A percentile compares a stretch with the other conserved stretches of the same genome.
Conservation (phyloP, 192 early-diverging fungal species). For the Dissophora globulifera region DNA sequence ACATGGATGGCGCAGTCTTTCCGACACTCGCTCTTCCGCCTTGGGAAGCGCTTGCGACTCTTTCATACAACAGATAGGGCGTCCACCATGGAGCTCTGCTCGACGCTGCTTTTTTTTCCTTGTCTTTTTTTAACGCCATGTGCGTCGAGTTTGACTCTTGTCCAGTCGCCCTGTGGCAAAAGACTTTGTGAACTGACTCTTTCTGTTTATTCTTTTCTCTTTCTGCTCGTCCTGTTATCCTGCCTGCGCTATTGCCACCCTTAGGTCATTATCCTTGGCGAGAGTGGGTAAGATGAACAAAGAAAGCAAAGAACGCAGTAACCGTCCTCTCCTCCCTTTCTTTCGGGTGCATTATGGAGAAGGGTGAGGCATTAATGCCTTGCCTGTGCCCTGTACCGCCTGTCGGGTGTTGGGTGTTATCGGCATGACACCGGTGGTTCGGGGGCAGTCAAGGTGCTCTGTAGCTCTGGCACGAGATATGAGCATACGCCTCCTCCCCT, state of each 20-base stretch:
- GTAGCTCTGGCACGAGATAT: conserved; percentile 16
- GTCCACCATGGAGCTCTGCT: too few species aligned
- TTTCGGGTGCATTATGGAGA: background rate
- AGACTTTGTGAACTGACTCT: background rate
- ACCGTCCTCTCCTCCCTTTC: background rate
- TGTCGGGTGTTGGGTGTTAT: too few species aligned
- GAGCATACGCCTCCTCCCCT: background rate
- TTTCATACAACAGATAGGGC: too few species aligned
- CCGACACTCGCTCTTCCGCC: too few species aligned
- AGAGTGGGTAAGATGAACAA: conserved; percentile 75
- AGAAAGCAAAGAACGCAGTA: conserved; percentile 14
- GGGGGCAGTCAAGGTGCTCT: too few species aligned
- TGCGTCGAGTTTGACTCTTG: too few species aligned
- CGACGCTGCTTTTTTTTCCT: too few species aligned
- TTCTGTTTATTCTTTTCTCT: background rate
- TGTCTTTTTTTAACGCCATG: too few species aligned
- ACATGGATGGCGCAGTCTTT: too few species aligned
- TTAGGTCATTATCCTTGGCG: conserved; percentile 86
- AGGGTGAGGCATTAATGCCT: conserved; percentile 3
- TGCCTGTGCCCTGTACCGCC: background rate
- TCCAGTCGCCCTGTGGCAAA: too few species aligned
- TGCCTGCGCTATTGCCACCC: background rate
- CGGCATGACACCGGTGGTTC: too few species aligned
- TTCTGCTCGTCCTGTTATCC: background rate
- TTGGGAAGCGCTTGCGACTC: too few species aligned